phyloP scores from a whole-genome alignment of 1,284 basidiomycete genomes.

The Ustilago shanxiensis region DNA sequence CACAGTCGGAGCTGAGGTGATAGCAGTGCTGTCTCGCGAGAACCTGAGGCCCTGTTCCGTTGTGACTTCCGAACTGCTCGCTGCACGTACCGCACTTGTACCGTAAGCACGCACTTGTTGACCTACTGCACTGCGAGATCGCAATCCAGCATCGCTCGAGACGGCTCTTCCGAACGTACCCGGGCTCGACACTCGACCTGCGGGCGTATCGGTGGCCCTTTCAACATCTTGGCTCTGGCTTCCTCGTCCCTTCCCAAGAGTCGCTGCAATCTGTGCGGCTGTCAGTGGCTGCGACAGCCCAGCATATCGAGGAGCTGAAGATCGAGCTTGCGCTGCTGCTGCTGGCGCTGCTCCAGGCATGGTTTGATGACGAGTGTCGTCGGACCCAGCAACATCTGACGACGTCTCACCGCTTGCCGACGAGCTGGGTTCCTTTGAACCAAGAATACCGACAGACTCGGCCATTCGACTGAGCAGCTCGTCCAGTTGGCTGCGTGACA shows the following conservation, averaged over 20 bases:
- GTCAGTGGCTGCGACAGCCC: conserved; percentile 11
- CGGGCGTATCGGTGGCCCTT: not conserved
- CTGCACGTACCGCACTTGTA: conserved; percentile 13
- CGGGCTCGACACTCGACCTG: conserved; percentile 19
- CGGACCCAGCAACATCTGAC: conserved; percentile 12
- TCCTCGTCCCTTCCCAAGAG: conserved; percentile 22
- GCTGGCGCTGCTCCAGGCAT: not conserved
- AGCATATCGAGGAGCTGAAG: not conserved
- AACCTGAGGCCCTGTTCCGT: not conserved
- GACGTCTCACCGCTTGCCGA: conserved; percentile 19
- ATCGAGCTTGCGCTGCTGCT: not conserved
- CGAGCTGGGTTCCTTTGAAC: conserved; percentile 19
- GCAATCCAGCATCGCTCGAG: conserved; percentile 10
- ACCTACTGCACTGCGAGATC: conserved; percentile 15
- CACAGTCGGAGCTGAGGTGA: not conserved
- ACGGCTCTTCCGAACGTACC: conserved; percentile 9
- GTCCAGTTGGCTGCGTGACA: conserved; percentile 57
- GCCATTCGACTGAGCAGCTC: conserved; percentile 61
- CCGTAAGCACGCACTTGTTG: conserved; percentile 31
- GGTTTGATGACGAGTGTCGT: not conserved
- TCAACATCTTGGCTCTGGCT: not conserved
- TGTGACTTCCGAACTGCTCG: not conserved
- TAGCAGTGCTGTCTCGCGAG: conserved; percentile 1
- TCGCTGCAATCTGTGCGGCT: conserved; percentile 17
- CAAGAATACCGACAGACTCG: conserved; percentile 44